Evolutionary conservation across 805 yeast genomes (phyloP).

Genomic region (Debaryomyces maramus): DNA sequence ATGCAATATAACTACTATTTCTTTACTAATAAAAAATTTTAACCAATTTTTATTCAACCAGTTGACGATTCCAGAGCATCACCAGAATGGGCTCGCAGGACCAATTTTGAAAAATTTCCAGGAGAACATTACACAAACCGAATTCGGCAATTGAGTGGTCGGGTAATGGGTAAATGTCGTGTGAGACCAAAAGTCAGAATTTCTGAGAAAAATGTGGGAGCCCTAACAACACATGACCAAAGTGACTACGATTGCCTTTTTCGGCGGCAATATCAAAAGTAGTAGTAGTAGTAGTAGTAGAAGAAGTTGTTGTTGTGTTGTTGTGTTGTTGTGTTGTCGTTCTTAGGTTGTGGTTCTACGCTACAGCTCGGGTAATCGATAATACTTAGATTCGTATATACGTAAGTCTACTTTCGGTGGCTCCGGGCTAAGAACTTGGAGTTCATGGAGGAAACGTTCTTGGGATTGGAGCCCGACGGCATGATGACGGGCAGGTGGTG

Average conservation of each 20-base stretch:
- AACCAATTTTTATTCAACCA: slow-evolving; percentile 1
- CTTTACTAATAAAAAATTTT: slow-evolving; percentile 8
- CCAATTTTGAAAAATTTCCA: slow-evolving; percentile 5
- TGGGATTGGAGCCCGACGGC: background rate
- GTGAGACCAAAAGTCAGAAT: too few relatives aligned
- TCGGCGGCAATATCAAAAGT: background rate
- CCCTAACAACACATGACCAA: too few relatives aligned
- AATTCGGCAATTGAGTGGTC: background rate
- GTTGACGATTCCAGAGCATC: slow-evolving; percentile 3
- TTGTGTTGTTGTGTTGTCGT: too few relatives aligned
- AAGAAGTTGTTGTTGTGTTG: too few relatives aligned
- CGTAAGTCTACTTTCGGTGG: slow-evolving; percentile 45
- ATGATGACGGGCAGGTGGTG: background rate
- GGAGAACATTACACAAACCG: background rate
- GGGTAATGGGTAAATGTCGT: background rate
- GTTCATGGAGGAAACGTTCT: slow-evolving; percentile 53
- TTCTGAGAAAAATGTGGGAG: too few relatives aligned
- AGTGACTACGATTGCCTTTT: background rate
- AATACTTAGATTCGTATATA: too few relatives aligned
- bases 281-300: too few relatives aligned
- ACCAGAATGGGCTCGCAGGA: slow-evolving; percentile 3
- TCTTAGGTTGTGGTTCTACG: too few relatives aligned
- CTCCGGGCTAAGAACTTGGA: slow-evolving; percentile 63
- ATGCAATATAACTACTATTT: slow-evolving; percentile 5
- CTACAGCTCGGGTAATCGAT: too few relatives aligned